These are phyloP conservation scores for Dipteronia dyeriana DNA, from an alignment of 345 rosid species.

Conservation along the genomic window DNA sequence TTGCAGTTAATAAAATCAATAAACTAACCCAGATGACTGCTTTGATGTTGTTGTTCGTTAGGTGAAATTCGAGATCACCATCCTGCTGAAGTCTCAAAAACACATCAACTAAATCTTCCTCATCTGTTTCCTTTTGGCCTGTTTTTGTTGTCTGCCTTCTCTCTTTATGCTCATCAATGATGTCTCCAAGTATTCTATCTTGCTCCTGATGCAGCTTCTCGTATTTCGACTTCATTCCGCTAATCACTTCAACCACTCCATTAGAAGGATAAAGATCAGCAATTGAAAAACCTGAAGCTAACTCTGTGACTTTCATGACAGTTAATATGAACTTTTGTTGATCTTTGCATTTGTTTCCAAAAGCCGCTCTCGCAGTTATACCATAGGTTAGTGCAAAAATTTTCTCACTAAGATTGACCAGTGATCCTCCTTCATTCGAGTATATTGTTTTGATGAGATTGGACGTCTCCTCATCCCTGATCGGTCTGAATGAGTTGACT, in stretches of 20 bases:
- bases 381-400: conserved; percentile 27
- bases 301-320: conserved; percentile 20
- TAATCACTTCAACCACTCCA: no score
- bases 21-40: conserved; percentile 16
- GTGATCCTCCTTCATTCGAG: conserved; percentile 1
- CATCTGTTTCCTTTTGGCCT: neutral
- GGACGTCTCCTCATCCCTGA: no score
- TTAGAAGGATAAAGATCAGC: no score
- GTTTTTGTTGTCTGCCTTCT: no score
- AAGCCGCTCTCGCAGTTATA: conserved; percentile 31
- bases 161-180: no score
- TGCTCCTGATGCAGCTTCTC: no score
- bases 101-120: conserved; percentile 26
- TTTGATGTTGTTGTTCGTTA: neutral
- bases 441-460: no score
- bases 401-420: conserved; percentile 23
- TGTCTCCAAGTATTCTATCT: no score
- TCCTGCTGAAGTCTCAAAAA: conserved; percentile 12
- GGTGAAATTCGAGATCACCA: conserved; percentile 9
- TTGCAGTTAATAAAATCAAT: neutral
- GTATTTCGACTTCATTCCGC: no score
- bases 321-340: conserved; percentile 19
- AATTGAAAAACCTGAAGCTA: conserved; percentile 31
- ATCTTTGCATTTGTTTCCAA: conserved; percentile 28
- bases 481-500: no score